phyloP scores from a whole-genome alignment of 1,139 yeast species.

The Blastobotrys elegans region DNA sequence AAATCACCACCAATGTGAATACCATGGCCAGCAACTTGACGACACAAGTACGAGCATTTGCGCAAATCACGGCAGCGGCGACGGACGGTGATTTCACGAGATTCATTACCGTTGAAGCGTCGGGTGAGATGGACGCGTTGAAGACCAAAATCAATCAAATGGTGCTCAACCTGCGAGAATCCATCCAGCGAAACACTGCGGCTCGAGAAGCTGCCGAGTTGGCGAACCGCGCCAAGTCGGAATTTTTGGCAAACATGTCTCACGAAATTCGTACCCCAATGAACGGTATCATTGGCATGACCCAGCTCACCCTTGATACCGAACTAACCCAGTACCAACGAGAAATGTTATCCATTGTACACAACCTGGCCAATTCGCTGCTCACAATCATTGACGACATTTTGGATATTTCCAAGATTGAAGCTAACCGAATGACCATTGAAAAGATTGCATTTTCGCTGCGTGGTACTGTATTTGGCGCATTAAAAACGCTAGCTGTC shows the following conservation, averaged over 20 bases:
- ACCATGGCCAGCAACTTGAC: constrained; percentile 91
- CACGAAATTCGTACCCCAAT: constrained; percentile 90
- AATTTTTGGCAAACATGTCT: constrained; percentile 84
- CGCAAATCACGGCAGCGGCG: constrained; percentile 90
- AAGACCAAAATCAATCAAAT: constrained; percentile 87
- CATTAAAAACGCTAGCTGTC: constrained; percentile 79
- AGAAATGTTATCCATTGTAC: constrained; percentile 84
- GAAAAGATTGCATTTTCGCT: constrained; percentile 82
- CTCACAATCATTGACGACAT: constrained; percentile 84
- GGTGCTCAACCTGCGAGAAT: constrained; percentile 82
- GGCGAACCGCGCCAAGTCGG: constrained; percentile 87
- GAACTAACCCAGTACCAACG: constrained; percentile 84
- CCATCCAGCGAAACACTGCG: constrained; percentile 85
- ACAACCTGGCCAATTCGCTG: constrained; percentile 76
- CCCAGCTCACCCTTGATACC: constrained; percentile 80
- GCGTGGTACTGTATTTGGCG: constrained; percentile 84
- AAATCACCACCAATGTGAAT: constrained; percentile 86
- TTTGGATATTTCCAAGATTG: constrained; percentile 85
- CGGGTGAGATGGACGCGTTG: constrained; percentile 91
- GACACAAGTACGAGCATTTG: constrained; percentile 88
- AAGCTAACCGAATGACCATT: constrained; percentile 87
- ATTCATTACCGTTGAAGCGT: constrained; percentile 84
- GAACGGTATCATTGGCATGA: constrained; percentile 92
- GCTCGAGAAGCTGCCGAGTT: constrained; percentile 92
- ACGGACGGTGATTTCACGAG: constrained; percentile 91